Base-by-base conservation (phyloP, 106 monocot genomes). In the Allium fistulosum region DNA sequence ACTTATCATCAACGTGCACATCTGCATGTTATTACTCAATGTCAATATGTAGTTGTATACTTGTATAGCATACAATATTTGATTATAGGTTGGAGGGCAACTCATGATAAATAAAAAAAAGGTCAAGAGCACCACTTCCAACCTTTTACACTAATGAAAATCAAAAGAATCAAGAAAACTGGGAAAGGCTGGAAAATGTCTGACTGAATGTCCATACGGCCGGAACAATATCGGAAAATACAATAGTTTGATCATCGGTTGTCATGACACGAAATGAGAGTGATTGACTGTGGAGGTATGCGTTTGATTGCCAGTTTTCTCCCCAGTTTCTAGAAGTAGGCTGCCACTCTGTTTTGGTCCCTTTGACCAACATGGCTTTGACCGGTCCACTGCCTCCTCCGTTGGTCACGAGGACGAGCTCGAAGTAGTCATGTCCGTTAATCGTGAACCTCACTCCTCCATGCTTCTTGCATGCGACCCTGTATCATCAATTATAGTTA, bases 371-470 rank as follows among this genome's bases (percentile, higher is more conserved):
- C 8, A 90, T 72, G 1, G 11, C 80, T 1, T 9, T 57, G 10
- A 90, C 75, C 15, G 82, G 81, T 4, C 88, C 84, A 10, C 67
- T 76, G 0, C 81, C 84, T 0, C 61, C 88, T 3, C 84, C 81
- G 22, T 88, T 88, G 62, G 59, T 74, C 2, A 88, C 67, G 16
- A 82, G 51, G 7, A 88, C 88, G 1, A 80, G 49, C 1, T 50
- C 55, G 71, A 69, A 76, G 62, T 78, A 2, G 60, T 58, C 68
- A 75, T 78, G 0, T 6, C 85, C 76, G 17, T 80, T 59, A 6
- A 85, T 59, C 47, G 70, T 28, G 66, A 90, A 90, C 72, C 62
- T 70, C 4, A 90, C 78, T 2, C 89, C 89, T 3, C 85, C 80
- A 10, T 53, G 10, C 5, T 53, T 7, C 58, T 49, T 58, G 71